Conservation (phyloP, 2,329 filamentous ascomycete genomes). For the Aspergillus quadricinctus region DNA sequence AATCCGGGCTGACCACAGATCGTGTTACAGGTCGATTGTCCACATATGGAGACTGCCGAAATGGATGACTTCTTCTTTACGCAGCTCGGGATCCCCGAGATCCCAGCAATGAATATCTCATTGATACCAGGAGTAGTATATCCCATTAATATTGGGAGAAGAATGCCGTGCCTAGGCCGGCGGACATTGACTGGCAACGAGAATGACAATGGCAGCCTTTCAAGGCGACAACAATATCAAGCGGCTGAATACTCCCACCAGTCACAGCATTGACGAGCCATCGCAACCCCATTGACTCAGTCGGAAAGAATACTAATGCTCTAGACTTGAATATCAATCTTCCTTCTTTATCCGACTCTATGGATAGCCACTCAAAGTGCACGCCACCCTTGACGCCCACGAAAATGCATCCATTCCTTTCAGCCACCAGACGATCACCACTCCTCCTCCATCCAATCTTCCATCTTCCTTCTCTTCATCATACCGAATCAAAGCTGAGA, state of each 20-base stretch:
- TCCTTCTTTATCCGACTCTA: not conserved
- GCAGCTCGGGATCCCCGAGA: not conserved
- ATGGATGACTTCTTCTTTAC: not conserved
- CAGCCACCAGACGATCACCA: not conserved
- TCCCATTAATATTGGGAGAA: not conserved
- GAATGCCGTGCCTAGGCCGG: not conserved
- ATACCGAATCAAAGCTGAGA: not conserved
- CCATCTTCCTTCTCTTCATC: not conserved
- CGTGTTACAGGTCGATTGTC: not conserved
- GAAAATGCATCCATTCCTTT: not conserved
- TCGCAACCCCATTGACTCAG: not conserved
- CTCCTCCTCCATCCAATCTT: not conserved
- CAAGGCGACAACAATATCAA: conserved; percentile 7
- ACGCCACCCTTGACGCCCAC: not conserved
- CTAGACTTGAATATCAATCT: not conserved
- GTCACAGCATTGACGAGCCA: not conserved
- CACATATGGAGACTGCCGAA: not conserved
- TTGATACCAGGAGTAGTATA: not conserved
- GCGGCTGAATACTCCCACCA: not conserved
- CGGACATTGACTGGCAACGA: not conserved
- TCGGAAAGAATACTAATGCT: not conserved
- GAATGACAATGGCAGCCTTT: not conserved
- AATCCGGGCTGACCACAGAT: not conserved
- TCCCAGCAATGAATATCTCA: not conserved
- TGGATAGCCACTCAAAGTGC: not conserved